Evolutionary conservation across 208 protist genomes (phyloP).

Genomic region (Trypanosoma scelopori): DNA sequence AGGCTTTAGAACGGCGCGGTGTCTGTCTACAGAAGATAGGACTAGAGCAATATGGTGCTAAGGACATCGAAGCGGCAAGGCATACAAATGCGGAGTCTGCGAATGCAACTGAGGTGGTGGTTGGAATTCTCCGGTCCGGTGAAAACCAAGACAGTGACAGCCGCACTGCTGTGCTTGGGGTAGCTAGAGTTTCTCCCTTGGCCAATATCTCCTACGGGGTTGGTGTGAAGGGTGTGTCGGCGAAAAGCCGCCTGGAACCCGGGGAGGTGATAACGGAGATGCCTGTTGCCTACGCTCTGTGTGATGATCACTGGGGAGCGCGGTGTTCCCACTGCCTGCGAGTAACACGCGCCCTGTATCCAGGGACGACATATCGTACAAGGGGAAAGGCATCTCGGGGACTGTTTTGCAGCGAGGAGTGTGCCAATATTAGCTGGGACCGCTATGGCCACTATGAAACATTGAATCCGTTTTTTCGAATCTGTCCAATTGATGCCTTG

Average conservation of each 20-base stretch:
- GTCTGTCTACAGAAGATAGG: slow-evolving; percentile 66
- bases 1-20: slow-evolving; percentile 73
- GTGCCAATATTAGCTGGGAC: slow-evolving; percentile 61
- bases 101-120: slow-evolving; percentile 47
- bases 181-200: not conserved
- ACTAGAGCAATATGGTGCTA: slow-evolving; percentile 41
- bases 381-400: slow-evolving; percentile 63
- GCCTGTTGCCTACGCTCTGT: slow-evolving; percentile 58
- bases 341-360: slow-evolving; percentile 67
- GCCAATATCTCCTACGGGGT: not conserved
- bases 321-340: slow-evolving; percentile 83
- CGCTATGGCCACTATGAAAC: slow-evolving; percentile 70
- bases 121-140: slow-evolving; percentile 38
- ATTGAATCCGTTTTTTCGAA: slow-evolving; percentile 72
- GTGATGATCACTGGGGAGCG: slow-evolving; percentile 66
- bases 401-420: slow-evolving; percentile 80
- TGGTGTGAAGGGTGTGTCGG: slow-evolving; percentile 29
- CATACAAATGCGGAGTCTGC: slow-evolving; percentile 26
- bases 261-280: slow-evolving; percentile 64
- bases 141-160: not conserved
- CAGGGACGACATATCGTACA: slow-evolving; percentile 52
- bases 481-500: slow-evolving; percentile 82
- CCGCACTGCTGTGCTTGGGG: not conserved
- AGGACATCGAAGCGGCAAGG: slow-evolving; percentile 60
- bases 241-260: slow-evolving; percentile 39